Conservation (phyloP, 352 stramenopile species). For the Pythium insidiosum region DNA sequence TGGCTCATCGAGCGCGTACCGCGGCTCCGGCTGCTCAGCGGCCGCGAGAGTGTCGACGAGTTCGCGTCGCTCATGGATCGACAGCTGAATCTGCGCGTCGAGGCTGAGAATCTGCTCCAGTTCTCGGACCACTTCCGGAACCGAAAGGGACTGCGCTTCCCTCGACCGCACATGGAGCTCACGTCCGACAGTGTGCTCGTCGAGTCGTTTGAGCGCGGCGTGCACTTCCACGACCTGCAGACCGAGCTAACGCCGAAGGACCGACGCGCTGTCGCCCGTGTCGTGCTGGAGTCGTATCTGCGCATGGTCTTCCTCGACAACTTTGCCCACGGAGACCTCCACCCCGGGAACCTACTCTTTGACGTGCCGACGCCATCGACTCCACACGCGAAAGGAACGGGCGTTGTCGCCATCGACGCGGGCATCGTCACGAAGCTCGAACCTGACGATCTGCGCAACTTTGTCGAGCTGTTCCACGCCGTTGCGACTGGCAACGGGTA, state of each 20-base stretch:
- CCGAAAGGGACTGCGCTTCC: slow-evolving; percentile 61
- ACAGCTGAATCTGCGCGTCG: slow-evolving; percentile 89
- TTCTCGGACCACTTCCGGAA: slow-evolving; percentile 76
- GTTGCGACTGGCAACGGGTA: slow-evolving; percentile 76
- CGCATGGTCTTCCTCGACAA: slow-evolving; percentile 96
- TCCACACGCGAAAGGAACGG: slow-evolving; percentile 6
- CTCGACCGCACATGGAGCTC: slow-evolving; percentile 53
- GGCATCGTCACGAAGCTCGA: slow-evolving; percentile 82
- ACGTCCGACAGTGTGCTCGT: slow-evolving; percentile 85
- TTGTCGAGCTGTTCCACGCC: slow-evolving; percentile 83
- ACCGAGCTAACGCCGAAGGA: slow-evolving; percentile 32
- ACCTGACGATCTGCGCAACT: slow-evolving; percentile 67
- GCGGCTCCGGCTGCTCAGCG: slow-evolving; percentile 56
- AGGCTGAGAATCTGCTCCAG: slow-evolving; percentile 83
- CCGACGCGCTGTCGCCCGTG: slow-evolving; percentile 54
- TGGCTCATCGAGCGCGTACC: slow-evolving; percentile 55
- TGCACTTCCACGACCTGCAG: slow-evolving; percentile 66
- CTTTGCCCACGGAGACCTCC: slow-evolving; percentile 91
- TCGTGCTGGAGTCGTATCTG: slow-evolving; percentile 84
- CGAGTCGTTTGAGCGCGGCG: slow-evolving; percentile 84
- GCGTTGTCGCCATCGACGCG: slow-evolving; percentile 74
- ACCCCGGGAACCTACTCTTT: slow-evolving; percentile 89
- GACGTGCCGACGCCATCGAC: slow-evolving; percentile 17
- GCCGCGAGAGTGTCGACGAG: slow-evolving; percentile 74
- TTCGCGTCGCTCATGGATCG: slow-evolving; percentile 83